These are phyloP conservation scores for Pichia sp. DNA, from an alignment of 1,139 yeast genomes.

Conservation along the genomic window DNA sequence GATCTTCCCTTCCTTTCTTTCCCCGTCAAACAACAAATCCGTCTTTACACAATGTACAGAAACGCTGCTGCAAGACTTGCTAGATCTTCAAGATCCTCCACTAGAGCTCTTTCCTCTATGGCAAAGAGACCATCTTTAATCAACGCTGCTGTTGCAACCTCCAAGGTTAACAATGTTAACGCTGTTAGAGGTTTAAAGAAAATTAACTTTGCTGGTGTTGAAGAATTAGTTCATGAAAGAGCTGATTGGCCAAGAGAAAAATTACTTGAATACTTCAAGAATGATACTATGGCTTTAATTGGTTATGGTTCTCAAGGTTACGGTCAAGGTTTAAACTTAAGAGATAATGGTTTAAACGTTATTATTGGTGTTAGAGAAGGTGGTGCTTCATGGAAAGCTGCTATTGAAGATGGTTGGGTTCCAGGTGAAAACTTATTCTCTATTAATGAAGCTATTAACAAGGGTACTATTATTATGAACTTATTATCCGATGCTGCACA, in stretches of 20 bases:
- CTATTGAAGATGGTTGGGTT: slow-evolving; percentile 99
- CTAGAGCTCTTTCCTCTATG: slow-evolving; percentile 51
- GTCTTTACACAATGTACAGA: slow-evolving; percentile 45
- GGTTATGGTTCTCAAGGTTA: slow-evolving; percentile 99
- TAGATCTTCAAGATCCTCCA: slow-evolving; percentile 44
- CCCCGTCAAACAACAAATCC: neutral
- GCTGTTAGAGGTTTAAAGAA: slow-evolving; percentile 84
- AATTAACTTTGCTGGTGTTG: slow-evolving; percentile 95
- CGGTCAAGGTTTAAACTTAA: slow-evolving; percentile 98
- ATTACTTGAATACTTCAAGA: slow-evolving; percentile 91
- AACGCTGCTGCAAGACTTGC: slow-evolving; percentile 57
- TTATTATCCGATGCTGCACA: slow-evolving; percentile 98
- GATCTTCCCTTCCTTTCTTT: neutral
- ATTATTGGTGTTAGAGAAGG: slow-evolving; percentile 96
- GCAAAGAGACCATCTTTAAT: slow-evolving; percentile 36
- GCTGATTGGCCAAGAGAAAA: slow-evolving; percentile 99
- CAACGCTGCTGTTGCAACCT: slow-evolving; percentile 48
- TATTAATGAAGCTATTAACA: slow-evolving; percentile 84
- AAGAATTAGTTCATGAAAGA: slow-evolving; percentile 95
- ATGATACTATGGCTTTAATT: slow-evolving; percentile 93
- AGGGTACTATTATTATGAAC: slow-evolving; percentile 96
- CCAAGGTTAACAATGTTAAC: slow-evolving; percentile 37
- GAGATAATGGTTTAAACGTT: slow-evolving; percentile 97
- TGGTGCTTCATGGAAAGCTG: slow-evolving; percentile 99
- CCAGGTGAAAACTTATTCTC: slow-evolving; percentile 98